A percentile compares a stretch with the other conserved stretches of the same genome.
phyloP scores from a whole-genome alignment of 176 grass and related monocot species.

The Pharus latifolius region DNA sequence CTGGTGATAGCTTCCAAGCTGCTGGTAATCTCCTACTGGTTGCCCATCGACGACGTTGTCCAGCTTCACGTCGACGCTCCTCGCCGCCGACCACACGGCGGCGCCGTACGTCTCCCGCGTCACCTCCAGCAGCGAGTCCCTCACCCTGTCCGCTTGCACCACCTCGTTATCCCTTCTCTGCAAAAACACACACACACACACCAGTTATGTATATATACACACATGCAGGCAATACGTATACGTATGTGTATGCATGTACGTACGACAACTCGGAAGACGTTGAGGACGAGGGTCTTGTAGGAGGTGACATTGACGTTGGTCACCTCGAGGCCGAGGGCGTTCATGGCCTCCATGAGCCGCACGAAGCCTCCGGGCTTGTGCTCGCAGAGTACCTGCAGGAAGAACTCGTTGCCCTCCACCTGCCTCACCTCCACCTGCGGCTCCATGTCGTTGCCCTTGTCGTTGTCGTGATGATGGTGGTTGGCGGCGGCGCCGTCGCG shows the following conservation, averaged over 20 bases:
- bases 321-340: constrained; percentile 52
- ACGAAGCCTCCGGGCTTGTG: constrained; percentile 52
- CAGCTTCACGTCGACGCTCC: neutral
- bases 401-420: constrained; percentile 74
- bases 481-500: neutral
- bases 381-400: constrained; percentile 77
- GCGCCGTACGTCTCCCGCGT: constrained; percentile 41
- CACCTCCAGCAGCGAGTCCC: constrained; percentile 77
- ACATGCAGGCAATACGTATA: no score
- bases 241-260: neutral
- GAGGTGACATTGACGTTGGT: constrained; percentile 75
- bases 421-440: constrained; percentile 85
- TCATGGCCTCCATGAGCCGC: constrained; percentile 66
- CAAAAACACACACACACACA: neutral
- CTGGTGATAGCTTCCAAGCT: constrained; percentile 21
- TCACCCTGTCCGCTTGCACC: constrained; percentile 66
- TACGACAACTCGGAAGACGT: constrained; percentile 74
- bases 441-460: constrained; percentile 38
- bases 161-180: constrained; percentile 56
- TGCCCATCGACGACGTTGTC: neutral
- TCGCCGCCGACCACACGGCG: constrained; percentile 26
- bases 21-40: constrained; percentile 30
- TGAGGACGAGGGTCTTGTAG: constrained; percentile 59
- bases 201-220: no score
- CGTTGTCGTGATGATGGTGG: neutral